These are phyloP conservation scores for Echium plantagineum DNA, from an alignment of 257 asterid species.

Conservation along the genomic window DNA sequence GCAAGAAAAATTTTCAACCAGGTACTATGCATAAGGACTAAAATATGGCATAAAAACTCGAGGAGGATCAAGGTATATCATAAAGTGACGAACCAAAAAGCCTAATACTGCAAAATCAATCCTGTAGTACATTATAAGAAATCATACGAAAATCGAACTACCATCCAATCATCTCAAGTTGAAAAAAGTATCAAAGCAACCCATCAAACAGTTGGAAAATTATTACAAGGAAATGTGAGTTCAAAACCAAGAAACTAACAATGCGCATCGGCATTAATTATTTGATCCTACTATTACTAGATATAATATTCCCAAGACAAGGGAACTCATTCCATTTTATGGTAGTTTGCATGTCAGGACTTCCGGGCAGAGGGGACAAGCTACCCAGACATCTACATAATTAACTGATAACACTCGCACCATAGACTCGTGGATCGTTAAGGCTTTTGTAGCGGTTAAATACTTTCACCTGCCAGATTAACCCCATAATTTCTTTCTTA, in stretches of 20 bases:
- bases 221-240: not conserved
- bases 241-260: not conserved
- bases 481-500: constrained; percentile 22
- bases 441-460: constrained; percentile 24
- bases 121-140: too few species aligned
- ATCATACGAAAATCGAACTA: too few species aligned
- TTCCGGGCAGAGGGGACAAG: constrained; percentile 10
- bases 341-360: constrained; percentile 10
- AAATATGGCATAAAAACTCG: too few species aligned
- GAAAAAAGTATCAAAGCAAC: not conserved
- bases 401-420: constrained; percentile 8
- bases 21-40: too few species aligned
- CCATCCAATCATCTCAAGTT: not conserved
- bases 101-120: too few species aligned
- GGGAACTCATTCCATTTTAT: constrained; percentile 3
- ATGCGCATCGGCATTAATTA: constrained; percentile 16
- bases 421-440: constrained; percentile 25
- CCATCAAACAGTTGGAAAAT: not conserved
- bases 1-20: too few species aligned
- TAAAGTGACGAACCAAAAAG: too few species aligned
- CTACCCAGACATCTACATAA: constrained; percentile 11
- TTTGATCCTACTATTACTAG: not conserved
- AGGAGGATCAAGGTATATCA: too few species aligned
- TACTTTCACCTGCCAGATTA: constrained; percentile 28
- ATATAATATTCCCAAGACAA: constrained; percentile 12